Evolutionary conservation across 148 eudicot genomes (phyloP).

Genomic region (Heliamphora exappendiculata): DNA sequence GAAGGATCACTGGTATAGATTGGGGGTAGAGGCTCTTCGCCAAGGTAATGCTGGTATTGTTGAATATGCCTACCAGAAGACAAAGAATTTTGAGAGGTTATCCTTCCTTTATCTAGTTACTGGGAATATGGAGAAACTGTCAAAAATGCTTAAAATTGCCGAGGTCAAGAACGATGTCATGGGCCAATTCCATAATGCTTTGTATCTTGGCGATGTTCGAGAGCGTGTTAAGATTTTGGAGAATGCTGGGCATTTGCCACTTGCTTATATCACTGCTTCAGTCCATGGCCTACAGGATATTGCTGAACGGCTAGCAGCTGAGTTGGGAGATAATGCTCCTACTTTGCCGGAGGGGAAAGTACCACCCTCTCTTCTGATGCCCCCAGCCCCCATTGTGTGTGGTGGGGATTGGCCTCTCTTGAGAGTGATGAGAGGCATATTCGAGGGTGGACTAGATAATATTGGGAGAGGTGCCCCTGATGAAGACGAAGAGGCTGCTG

Average conservation of each 20-base stretch:
- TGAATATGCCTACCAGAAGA: conserved; percentile 72
- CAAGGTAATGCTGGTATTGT: conserved; percentile 77
- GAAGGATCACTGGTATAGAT: conserved; percentile 73
- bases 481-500: conserved; percentile 55
- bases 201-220: conserved; percentile 59
- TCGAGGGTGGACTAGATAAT: conserved; percentile 54
- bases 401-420: conserved; percentile 77
- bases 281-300: conserved; percentile 56
- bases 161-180: conserved; percentile 71
- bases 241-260: conserved; percentile 61
- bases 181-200: conserved; percentile 82
- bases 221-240: conserved; percentile 74
- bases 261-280: conserved; percentile 68
- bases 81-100: conserved; percentile 70
- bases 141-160: conserved; percentile 77
- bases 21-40: conserved; percentile 82
- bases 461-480: conserved; percentile 35
- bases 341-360: conserved; percentile 40
- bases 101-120: conserved; percentile 70
- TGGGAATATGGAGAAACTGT: conserved; percentile 54
- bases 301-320: conserved; percentile 48
- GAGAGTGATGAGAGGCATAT: conserved; percentile 64
- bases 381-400: conserved; percentile 49
- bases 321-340: conserved; percentile 59
- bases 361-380: conserved; percentile 48